phyloP scores from a whole-genome alignment of 2,329 filamentous ascomycete species.

The Cladorrhinum sp. region DNA sequence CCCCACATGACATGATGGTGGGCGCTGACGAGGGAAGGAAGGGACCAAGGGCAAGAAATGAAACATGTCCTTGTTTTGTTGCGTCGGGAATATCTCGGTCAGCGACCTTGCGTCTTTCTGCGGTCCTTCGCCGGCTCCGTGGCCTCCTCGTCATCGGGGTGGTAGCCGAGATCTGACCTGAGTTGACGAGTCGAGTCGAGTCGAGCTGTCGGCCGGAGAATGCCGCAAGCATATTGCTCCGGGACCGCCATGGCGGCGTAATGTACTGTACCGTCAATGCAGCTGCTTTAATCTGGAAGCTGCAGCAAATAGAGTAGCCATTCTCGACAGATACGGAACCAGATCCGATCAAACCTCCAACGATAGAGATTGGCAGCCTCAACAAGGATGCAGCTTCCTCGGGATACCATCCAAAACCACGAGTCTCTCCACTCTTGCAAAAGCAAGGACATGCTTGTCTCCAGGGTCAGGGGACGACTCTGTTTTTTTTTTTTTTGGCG shows the following conservation, averaged over 20 bases:
- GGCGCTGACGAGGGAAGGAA: too few species aligned
- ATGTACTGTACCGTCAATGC: not conserved
- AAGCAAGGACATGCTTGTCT: not conserved
- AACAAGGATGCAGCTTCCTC: slow-evolving; percentile 7
- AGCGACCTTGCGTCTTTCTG: not conserved
- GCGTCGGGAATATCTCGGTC: slow-evolving; percentile 1
- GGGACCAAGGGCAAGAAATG: too few species aligned
- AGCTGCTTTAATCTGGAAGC: slow-evolving; percentile 2
- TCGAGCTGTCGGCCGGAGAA: not conserved
- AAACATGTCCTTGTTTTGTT: not conserved
- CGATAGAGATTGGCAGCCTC: not conserved
- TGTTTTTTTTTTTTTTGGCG: slow-evolving; percentile 1
- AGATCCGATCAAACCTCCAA: not conserved
- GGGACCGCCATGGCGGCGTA: not conserved
- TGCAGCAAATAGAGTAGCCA: not conserved
- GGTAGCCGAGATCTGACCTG: too few species aligned
- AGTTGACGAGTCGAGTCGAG: not conserved
- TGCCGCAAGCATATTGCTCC: not conserved
- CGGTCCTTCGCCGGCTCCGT: not conserved
- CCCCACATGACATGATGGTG: not conserved
- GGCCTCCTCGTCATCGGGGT: too few species aligned
- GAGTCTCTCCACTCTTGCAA: slow-evolving; percentile 4
- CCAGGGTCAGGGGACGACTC: not conserved
- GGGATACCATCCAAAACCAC: slow-evolving; percentile 5
- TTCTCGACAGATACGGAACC: not conserved